Evolutionary conservation across 345 rosid species (phyloP), one percentile per base, ranked within the genome.

Genomic region (Eucalyptus guilfoylei): DNA sequence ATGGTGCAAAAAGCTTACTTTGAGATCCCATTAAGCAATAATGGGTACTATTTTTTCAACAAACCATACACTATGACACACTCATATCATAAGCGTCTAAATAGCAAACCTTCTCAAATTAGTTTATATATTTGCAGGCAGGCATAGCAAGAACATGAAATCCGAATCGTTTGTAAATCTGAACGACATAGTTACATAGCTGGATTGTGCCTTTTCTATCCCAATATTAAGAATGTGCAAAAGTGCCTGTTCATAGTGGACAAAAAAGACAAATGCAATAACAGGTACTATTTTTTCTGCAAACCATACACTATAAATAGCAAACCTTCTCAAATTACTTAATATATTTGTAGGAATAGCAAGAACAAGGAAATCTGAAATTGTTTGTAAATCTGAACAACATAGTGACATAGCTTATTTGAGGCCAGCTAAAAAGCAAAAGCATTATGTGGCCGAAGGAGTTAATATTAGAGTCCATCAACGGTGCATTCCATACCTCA

Each of bases 401-500:
- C 72, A 30, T 30, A 4, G 69, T 62, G 24, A 58, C 64, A 24
- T 26, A 58, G 64, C 64, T 58, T 28, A 28, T 26, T 26, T 58
- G 30, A 54, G 58, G 58, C 26, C 8, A 54, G 26, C 26, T 54
- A 58, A 58, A 34, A 37, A 12, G 40, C 17, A 69, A 69, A 69
- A 69, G 44, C 80, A 17, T 17, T 21, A 69, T 17, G 44, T 37
- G 80, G 80, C 80, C 19, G 23, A 17, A 69, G 44, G 80, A 34
- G 44, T 34, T 69, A 34, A 17, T 9, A 72, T 72, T 72, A 37
- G 81, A 72, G 81, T 42, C 45, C 14, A 72, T 45, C 14, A 72
- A 72, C 45, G 23, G 44, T 37, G 44, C 32, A 47, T 32, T 42
- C 17, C 44, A 81, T 88, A 95, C 96, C 99, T 94, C 92, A 88